Evolutionary conservation across 2,329 filamentous ascomycete species (phyloP).

Genomic region (Huntiella decipiens): DNA sequence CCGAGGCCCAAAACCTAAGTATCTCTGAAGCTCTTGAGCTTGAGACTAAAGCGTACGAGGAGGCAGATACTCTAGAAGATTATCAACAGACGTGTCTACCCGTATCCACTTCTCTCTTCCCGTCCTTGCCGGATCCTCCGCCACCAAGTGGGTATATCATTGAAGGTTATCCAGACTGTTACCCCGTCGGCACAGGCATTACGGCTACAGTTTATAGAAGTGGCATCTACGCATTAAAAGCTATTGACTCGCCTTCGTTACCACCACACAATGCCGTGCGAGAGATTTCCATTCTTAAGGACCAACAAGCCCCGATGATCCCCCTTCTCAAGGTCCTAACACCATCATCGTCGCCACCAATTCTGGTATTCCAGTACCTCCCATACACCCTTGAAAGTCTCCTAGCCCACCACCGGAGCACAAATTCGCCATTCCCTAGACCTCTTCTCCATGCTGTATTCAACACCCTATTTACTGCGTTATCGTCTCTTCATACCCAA

Average conservation of each 20-base stretch:
- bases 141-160: slow-evolving; percentile 27
- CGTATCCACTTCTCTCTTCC: slow-evolving; percentile 33
- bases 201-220: slow-evolving; percentile 72
- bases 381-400: slow-evolving; percentile 52
- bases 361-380: slow-evolving; percentile 74
- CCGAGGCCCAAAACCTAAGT: slow-evolving; percentile 12
- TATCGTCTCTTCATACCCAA: slow-evolving; percentile 50
- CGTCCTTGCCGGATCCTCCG: slow-evolving; percentile 33
- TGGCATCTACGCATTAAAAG: slow-evolving; percentile 51
- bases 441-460: slow-evolving; percentile 27
- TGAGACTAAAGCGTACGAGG: slow-evolving; percentile 43
- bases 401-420: slow-evolving; percentile 24
- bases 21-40: slow-evolving; percentile 35
- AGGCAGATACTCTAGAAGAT: slow-evolving; percentile 9
- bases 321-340: slow-evolving; percentile 54
- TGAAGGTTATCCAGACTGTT: slow-evolving; percentile 33
- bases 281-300: slow-evolving; percentile 55
- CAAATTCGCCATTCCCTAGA: slow-evolving; percentile 11
- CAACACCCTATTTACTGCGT: slow-evolving; percentile 47
- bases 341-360: slow-evolving; percentile 49
- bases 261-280: slow-evolving; percentile 68
- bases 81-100: slow-evolving; percentile 14
- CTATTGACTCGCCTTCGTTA: slow-evolving; percentile 56
- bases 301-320: slow-evolving; percentile 35
- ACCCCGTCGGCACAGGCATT: slow-evolving; percentile 43